These are phyloP conservation scores for Mentha longifolia DNA, from an alignment of 257 asterid genomes.

Conservation along the genomic window DNA sequence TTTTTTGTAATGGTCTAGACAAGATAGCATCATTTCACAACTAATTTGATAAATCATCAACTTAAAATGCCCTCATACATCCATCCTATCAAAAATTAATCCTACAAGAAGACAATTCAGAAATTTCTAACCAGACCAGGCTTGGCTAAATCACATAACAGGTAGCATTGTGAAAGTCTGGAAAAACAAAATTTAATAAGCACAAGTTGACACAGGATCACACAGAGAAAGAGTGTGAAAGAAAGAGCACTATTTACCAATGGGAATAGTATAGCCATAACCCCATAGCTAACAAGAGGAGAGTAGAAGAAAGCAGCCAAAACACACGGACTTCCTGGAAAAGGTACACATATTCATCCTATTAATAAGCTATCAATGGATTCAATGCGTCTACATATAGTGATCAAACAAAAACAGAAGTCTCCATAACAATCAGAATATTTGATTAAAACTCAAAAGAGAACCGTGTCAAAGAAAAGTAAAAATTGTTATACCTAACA, in stretches of 20 bases:
- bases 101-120: background rate
- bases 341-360: background rate
- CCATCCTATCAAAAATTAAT: conserved; percentile 3
- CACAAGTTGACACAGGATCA: background rate
- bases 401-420: background rate
- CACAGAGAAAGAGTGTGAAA: background rate
- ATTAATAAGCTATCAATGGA: conserved; percentile 18
- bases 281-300: conserved; percentile 95
- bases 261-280: conserved; percentile 88
- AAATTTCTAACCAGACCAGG: background rate
- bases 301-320: conserved; percentile 73
- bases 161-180: background rate
- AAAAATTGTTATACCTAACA: background rate
- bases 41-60: too few relatives aligned
- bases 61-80: background rate
- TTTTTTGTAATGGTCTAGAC: background rate
- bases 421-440: background rate
- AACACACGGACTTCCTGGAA: conserved; percentile 88
- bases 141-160: background rate
- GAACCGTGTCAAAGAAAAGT: background rate
- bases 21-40: background rate
- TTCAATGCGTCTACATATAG: background rate
- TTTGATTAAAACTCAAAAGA: background rate
- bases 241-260: conserved; percentile 52
- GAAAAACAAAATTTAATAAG: too few relatives aligned